Base-by-base conservation (phyloP, 2,329 filamentous ascomycete species). In the Cladophialophora immunda region DNA sequence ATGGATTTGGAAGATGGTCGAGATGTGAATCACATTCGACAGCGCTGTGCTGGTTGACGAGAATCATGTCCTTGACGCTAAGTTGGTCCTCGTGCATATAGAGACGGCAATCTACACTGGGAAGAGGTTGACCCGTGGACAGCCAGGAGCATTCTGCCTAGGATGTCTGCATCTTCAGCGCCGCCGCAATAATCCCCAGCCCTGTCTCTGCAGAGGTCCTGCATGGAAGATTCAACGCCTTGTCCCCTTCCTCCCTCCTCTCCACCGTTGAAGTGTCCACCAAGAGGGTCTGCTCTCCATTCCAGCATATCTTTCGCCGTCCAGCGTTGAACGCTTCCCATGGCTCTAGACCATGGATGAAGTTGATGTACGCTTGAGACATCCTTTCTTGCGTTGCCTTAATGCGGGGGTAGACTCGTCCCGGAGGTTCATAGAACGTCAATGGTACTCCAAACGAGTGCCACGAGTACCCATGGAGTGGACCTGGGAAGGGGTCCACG, bases 391-490 rank as follows among this genome's bases (percentile, higher is more conserved):
- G 30, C 19, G 58, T 61, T n/a, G 45, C 45, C 3, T 3, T 25
- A 13, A 60, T 38, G 4, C 32, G 22, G 4, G 47, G 4, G 22
- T 61, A 9, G 13, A 50, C 34, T 19, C 34, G 27, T n/a, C 7
- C 56, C 19, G 56, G 17, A 27, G 58, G 58, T 27, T 34, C 41
- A 19, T 29, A 38, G 29, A 52, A 61, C 4, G 52, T 29, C n/a
- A 53, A 22, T 6, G 58, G 19, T 13, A 52, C 52, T 0, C 47
- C 58, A 32, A 61, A 38, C n/a, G 58, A 52, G 47, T 61, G 58
- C 27, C 29, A 61, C 52, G 58, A 29, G 34, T 54, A 54, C 17
- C 58, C 58, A 13, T 27, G 30, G 7, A 61, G 58, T 13, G 45
- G 41, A n/a, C 47, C 29, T 13, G 27, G 27, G 17, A 61, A 61